Conservation (phyloP, 495 filamentous ascomycete genomes). For the Mycothermus thermophilus region DNA sequence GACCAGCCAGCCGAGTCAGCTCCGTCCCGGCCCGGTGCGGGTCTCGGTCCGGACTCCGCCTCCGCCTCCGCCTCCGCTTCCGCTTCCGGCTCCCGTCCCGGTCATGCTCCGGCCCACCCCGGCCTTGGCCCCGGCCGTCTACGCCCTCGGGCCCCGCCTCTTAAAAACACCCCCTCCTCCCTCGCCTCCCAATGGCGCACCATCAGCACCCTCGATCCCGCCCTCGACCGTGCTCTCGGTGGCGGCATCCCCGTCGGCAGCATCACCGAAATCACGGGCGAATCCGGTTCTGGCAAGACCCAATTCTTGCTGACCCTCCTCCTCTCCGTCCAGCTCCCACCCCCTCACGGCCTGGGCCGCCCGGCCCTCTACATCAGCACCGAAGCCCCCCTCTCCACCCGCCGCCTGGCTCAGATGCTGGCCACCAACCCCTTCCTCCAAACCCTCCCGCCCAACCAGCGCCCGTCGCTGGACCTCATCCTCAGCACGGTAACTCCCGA, state of each 20-base stretch:
- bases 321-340: slow-evolving; percentile 65
- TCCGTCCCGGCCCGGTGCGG: slow-evolving; percentile 1
- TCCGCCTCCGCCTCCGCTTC: too few relatives aligned
- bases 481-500: slow-evolving; percentile 76
- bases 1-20: neutral
- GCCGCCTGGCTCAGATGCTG: slow-evolving; percentile 65
- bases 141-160: neutral
- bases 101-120: neutral
- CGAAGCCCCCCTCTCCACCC: slow-evolving; percentile 69
- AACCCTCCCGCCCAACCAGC: slow-evolving; percentile 27
- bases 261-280: slow-evolving; percentile 82
- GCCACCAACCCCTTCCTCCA: slow-evolving; percentile 47
- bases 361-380: slow-evolving; percentile 89
- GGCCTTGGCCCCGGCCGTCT: too few relatives aligned
- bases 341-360: slow-evolving; percentile 52
- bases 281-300: slow-evolving; percentile 92
- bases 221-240: slow-evolving; percentile 58
- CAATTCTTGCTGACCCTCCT: slow-evolving; percentile 80
- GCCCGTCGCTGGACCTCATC: slow-evolving; percentile 56
- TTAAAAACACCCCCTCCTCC: slow-evolving; percentile 26
- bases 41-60: slow-evolving; percentile 1
- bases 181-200: slow-evolving; percentile 35
- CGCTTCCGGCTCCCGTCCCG: neutral
- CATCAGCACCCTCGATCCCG: slow-evolving; percentile 69
- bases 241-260: slow-evolving; percentile 78